Evolutionary conservation across 1,139 yeast genomes (phyloP), one percentile per base, ranked within the genome.

Genomic region (Kodamaea alishanica): DNA sequence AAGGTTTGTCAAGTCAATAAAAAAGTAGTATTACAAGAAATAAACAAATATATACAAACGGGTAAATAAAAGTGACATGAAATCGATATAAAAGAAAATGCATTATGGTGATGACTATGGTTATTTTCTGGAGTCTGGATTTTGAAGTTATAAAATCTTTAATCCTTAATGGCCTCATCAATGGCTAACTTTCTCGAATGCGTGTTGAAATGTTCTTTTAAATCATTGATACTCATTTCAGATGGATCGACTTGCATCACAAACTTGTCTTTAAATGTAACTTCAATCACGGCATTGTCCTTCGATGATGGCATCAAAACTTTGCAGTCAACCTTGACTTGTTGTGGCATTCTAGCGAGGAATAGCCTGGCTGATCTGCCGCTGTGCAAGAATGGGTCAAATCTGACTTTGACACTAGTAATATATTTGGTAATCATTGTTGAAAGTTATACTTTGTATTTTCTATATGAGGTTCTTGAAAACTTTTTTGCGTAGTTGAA

Each of bases 341-440:
- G 65, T 6, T 84, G 86, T 15, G 97, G 97, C 41, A 90, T 76
- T 41, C 88, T 75, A 11, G 95, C 76, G 38, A 90, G 75, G 54
- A 90, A 83, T 12, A 86, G 67, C 52, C 97, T 78, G 2, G 95
- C 90, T 6, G 87, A 72, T 60, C 82, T 84, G 30, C 92, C 95
- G 56, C 84, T 86, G 29, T 72, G 62, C 0, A 81, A 76, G 46
- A 86, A 75, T 1, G 97, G 96, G 57, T 85, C 80, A 69, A 88
- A 88, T 56, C 73, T 81, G 35, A 88, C 87, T 33, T 71, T 67
- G n/a, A 87, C 87, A 52, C 80, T 81, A 29, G 87, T 70, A 63
- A 88, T 85, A 65, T 83, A 87, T 63, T 86, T 86, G 35, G 96
- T 88, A 52, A 88, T 83, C 96, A 88, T 87, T 35, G 42, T 37